Base-by-base conservation (phyloP, 2,329 filamentous ascomycete species). In the Cercospora sesami region DNA sequence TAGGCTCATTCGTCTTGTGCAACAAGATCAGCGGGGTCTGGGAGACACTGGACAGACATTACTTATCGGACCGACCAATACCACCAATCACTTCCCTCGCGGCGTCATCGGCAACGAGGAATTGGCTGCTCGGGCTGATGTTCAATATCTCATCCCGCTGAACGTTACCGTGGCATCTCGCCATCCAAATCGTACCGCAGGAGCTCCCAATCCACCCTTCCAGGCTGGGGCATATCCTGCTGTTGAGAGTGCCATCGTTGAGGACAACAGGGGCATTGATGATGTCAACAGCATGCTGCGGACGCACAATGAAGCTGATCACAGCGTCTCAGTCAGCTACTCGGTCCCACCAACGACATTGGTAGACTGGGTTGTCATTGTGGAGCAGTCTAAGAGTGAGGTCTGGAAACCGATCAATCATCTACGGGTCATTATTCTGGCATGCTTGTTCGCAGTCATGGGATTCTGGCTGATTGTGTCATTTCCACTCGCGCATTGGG, bases 381-480 rank as follows among this genome's bases (percentile, higher is more conserved):
- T 97, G 0, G 94, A 97, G 77, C 90, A 95, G 78, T 83, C 87
- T 2, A 87, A 87, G 70, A 78, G 78, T 26, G 93, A 97, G 79
- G 92, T 93, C 0, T 93, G 91, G 80, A 83, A 84, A 7, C 91
- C 93, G 0, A 93, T 97, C 66, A 80, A 84, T 33, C 89, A 87
- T n/a, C 83, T 97, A n/a, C 88, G 91, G 16, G 89, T 90, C 58
- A 92, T 97, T 62, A 86, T 97, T 1, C 80, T 97, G 2, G 91
- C 88, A 6, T 96, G 92, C 69, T 91, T 96, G 0, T 96, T 97
- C 76, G 92, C 91, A 0, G 94, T 93, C 0, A 86, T 89, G 7
- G 93, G 73, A 0, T 84, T 90, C 10, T 86, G 95, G 59, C 77
- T 93, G 3, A 70, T 96, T 6, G 77, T 96, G 1, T 85, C 92